Conservation (phyloP, 495 filamentous ascomycete species). For the Hypoxylon rickii region DNA sequence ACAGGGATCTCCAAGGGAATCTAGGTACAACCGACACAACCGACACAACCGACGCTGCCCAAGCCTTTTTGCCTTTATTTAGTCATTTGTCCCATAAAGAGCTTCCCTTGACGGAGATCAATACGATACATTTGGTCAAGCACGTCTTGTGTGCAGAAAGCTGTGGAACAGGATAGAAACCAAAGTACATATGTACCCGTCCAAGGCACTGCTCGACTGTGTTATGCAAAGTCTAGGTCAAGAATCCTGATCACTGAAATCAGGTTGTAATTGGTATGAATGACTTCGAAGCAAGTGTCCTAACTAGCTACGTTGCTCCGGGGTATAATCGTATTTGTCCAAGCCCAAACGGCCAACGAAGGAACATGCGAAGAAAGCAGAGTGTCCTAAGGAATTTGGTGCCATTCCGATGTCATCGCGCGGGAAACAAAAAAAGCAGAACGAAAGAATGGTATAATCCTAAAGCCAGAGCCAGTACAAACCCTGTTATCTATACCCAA, state of each 20-base stretch:
- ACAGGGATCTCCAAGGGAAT: slow-evolving; percentile 25
- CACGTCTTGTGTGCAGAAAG: slow-evolving; percentile 6
- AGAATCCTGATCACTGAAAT: too few relatives aligned
- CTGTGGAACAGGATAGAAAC: slow-evolving; percentile 20
- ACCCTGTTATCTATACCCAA: slow-evolving; percentile 32
- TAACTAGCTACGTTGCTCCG: slow-evolving; percentile 24
- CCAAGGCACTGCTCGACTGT: too few relatives aligned
- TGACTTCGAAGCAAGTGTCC: slow-evolving; percentile 18
- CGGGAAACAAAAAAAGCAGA: slow-evolving; percentile 7
- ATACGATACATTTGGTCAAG: too few relatives aligned
- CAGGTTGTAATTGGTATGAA: neutral
- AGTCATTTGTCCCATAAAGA: too few relatives aligned
- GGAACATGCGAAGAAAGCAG: slow-evolving; percentile 19
- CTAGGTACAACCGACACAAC: too few relatives aligned
- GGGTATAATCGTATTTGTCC: slow-evolving; percentile 31
- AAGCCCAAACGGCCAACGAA: slow-evolving; percentile 12
- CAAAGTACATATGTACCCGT: slow-evolving; percentile 1
- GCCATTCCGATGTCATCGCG: slow-evolving; percentile 18
- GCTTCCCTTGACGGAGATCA: too few relatives aligned
- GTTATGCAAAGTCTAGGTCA: too few relatives aligned
- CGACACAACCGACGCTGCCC: slow-evolving; percentile 1
- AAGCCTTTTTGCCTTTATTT: neutral
- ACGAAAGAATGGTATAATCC: slow-evolving; percentile 36
- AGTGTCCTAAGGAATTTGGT: slow-evolving; percentile 10
- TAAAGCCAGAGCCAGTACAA: slow-evolving; percentile 26